Evolutionary conservation across 2,329 filamentous ascomycete genomes (phyloP).

Genomic region (Metarhizium sp.): DNA sequence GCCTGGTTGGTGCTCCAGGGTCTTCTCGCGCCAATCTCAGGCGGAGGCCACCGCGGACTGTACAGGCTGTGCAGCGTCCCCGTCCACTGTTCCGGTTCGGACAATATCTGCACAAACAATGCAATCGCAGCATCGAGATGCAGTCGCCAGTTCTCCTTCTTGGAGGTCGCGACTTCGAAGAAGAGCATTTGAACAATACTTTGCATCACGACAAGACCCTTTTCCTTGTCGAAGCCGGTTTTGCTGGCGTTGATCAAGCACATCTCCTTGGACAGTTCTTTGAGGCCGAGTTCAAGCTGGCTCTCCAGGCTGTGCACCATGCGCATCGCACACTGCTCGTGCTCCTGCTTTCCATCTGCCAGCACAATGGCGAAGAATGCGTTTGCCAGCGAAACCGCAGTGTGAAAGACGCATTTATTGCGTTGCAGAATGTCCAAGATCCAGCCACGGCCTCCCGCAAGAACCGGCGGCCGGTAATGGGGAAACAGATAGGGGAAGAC

Average conservation of each 20-base stretch:
- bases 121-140: too few species aligned
- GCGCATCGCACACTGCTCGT: conserved; percentile 6
- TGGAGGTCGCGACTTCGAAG: too few species aligned
- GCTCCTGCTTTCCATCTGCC: conserved; percentile 19
- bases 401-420: conserved; percentile 42
- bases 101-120: too few species aligned
- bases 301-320: conserved; percentile 30
- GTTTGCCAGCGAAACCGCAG: conserved; percentile 29
- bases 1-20: conserved; percentile 37
- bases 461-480: conserved; percentile 47
- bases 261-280: conserved; percentile 13
- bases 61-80: conserved; percentile 11
- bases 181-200: too few species aligned
- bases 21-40: conserved; percentile 19
- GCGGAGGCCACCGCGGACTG: conserved; percentile 24
- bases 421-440: conserved; percentile 46
- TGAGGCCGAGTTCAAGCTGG: conserved; percentile 35
- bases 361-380: conserved; percentile 46
- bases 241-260: too few species aligned
- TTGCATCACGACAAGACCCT: too few species aligned
- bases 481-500: conserved; percentile 31
- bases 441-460: conserved; percentile 51
- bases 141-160: too few species aligned
- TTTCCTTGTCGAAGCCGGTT: too few species aligned
- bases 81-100: too few species aligned